Base-by-base conservation (phyloP, 305 asterid genomes). In the Petunia hybrid region DNA sequence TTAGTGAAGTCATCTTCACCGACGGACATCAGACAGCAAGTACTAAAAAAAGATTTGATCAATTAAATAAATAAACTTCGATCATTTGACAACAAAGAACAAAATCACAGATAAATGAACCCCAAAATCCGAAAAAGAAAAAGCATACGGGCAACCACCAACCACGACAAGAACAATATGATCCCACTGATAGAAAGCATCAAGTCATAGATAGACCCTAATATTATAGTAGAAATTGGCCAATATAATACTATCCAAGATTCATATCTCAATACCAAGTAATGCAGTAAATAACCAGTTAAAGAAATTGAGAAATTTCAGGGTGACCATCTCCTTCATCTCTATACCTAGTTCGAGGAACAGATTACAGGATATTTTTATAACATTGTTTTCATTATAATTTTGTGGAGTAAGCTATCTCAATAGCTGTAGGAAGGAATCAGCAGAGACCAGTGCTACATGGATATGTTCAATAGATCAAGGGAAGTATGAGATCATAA, bases 381-480 rank as follows among this genome's bases (percentile, higher is more conserved):
- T n/a, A n/a, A n/a, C n/a, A n/a, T n/a, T n/a, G n/a, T n/a, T n/a
- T n/a, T n/a, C n/a, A n/a, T n/a, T n/a, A n/a, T n/a, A n/a, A n/a
- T n/a, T n/a, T n/a, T n/a, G n/a, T 43, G 76, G 43, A 12, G 76
- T 16, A 68, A 36, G 36, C 56, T 16, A 68, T 68, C 40, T 16
- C 76, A 68, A 68, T 56, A 68, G 56, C 76, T 68, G 76, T 42
- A 68, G 57, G 76, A 68, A 68, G 76, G 4, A 68, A 68, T 42
- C 40, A 68, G 43, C 53, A 16, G 13, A 68, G 45, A 43, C 8
- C 43, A 42, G 55, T 6, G 39, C 36, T 42, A 45, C 76, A 42
- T 68, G 57, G 57, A 40, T 8, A 43, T 6, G 1, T 43, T 68
- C 56, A 68, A 35, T 36, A 8, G 76, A 68, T 42, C 16, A 68